Conservation (phyloP, 2,329 filamentous ascomycete genomes). For the Fonsecaea multimorphosa region DNA sequence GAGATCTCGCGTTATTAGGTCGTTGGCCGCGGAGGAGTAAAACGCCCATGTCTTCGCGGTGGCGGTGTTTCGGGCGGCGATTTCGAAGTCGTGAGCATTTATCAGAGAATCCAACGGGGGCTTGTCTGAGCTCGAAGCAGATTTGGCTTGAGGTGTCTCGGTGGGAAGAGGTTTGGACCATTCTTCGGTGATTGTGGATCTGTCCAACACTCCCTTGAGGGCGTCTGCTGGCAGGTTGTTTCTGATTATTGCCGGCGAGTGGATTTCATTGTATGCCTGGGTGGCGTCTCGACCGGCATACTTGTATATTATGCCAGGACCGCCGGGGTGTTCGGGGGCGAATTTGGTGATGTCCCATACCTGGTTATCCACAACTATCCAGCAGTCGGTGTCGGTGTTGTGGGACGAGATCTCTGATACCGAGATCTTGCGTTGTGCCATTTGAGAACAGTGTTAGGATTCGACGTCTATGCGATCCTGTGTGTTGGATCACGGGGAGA, state of each 20-base stretch:
- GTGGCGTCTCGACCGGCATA: slow-evolving; percentile 63
- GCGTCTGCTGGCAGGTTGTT: slow-evolving; percentile 53
- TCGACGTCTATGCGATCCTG: neutral
- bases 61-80: slow-evolving; percentile 61
- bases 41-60: slow-evolving; percentile 72
- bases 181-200: slow-evolving; percentile 55
- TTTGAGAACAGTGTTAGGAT: neutral
- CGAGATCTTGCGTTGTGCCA: slow-evolving; percentile 29
- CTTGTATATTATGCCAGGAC: slow-evolving; percentile 50
- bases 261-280: slow-evolving; percentile 59
- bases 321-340: slow-evolving; percentile 67
- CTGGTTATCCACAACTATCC: slow-evolving; percentile 71
- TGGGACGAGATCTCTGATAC: slow-evolving; percentile 52
- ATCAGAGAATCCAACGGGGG: slow-evolving; percentile 62
- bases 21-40: slow-evolving; percentile 70
- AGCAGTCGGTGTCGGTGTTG: slow-evolving; percentile 59
- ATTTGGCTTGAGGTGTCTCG: slow-evolving; percentile 42
- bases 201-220: slow-evolving; percentile 58
- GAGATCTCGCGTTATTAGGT: slow-evolving; percentile 61
- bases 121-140: slow-evolving; percentile 43
- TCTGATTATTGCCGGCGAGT: slow-evolving; percentile 57
- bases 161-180: slow-evolving; percentile 53
- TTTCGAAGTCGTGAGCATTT: slow-evolving; percentile 66
- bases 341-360: slow-evolving; percentile 74
- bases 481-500: neutral